Evolutionary conservation across 1,284 basidiomycete genomes (phyloP).

Genomic region (Puccinia polysora): DNA sequence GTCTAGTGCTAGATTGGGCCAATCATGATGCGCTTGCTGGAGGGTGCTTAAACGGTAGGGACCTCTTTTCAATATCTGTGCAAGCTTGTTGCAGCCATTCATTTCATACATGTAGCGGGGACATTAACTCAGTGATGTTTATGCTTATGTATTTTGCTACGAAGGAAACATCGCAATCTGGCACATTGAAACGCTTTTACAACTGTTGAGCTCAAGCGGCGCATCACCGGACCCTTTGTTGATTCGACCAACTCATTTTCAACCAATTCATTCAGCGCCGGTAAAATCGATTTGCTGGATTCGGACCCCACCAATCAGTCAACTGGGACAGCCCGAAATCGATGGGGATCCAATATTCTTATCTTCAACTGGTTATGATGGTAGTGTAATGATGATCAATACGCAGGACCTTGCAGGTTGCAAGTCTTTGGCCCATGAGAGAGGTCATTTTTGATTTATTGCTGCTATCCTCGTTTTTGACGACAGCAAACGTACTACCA

Average conservation of each 20-base stretch:
- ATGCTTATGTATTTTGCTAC: too few species aligned
- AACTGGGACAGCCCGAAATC: constrained; percentile 56
- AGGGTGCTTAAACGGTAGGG: constrained; percentile 72
- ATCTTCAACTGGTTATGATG: constrained; percentile 71
- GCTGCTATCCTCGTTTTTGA: too few species aligned
- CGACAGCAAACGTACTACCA: too few species aligned
- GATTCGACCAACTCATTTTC: constrained; percentile 64
- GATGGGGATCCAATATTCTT: constrained; percentile 66
- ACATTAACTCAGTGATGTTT: not conserved
- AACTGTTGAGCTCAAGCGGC: constrained; percentile 45
- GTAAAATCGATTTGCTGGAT: constrained; percentile 70
- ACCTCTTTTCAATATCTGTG: too few species aligned
- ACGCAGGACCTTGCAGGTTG: constrained; percentile 62
- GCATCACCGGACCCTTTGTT: constrained; percentile 54
- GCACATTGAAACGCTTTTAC: constrained; percentile 60
- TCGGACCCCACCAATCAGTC: constrained; percentile 61
- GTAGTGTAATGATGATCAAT: constrained; percentile 67
- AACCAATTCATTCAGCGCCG: constrained; percentile 70
- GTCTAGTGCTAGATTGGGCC: constrained; percentile 76
- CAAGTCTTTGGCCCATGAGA: constrained; percentile 66
- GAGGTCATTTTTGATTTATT: too few species aligned
- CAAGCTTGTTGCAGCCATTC: not conserved
- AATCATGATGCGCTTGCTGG: constrained; percentile 72
- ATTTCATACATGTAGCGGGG: not conserved
- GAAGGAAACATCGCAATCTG: constrained; percentile 74